Percentiles rank a stretch among this genome's conserved stretches.
Conservation (phyloP, 2,329 filamentous ascomycete species). For the Verticillium isaacii region DNA sequence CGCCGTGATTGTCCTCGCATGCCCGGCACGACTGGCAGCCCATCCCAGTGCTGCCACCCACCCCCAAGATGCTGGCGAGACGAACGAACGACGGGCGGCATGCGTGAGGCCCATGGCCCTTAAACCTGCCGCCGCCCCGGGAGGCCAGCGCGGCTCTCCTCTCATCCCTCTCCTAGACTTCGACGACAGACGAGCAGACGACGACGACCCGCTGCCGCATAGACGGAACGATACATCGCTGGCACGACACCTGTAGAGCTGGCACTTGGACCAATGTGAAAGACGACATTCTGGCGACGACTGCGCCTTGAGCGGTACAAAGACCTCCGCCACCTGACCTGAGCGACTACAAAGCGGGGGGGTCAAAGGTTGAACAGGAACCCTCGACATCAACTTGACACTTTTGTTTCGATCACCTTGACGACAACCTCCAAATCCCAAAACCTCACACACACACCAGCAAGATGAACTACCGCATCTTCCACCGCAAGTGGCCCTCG, state of each 20-base stretch:
- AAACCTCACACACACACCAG: neutral
- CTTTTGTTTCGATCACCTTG: neutral
- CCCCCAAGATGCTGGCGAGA: slow-evolving; percentile 8
- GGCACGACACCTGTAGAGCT: neutral
- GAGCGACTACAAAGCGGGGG: neutral
- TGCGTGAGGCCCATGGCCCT: slow-evolving; percentile 7
- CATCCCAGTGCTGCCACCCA: slow-evolving; percentile 4
- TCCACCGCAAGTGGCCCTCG: slow-evolving; percentile 52
- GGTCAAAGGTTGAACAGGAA: neutral
- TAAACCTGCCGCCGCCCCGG: slow-evolving; percentile 11
- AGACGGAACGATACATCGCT: neutral
- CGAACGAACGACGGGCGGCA: neutral
- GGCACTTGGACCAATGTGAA: neutral
- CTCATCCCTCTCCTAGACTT: neutral
- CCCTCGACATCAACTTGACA: neutral
- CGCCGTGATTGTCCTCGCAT: slow-evolving; percentile 11
- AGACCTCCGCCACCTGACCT: neutral
- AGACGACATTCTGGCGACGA: neutral
- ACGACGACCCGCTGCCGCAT: slow-evolving; percentile 4
- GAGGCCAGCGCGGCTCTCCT: slow-evolving; percentile 1
- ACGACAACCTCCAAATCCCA: neutral
- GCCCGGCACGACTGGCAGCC: slow-evolving; percentile 9
- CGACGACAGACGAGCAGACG: neutral
- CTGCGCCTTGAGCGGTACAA: neutral
- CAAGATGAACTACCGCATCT: slow-evolving; percentile 45